These are phyloP conservation scores for Tylopilus vinaceipallidus DNA, from an alignment of 768 basidiomycete species.

Conservation along the genomic window DNA sequence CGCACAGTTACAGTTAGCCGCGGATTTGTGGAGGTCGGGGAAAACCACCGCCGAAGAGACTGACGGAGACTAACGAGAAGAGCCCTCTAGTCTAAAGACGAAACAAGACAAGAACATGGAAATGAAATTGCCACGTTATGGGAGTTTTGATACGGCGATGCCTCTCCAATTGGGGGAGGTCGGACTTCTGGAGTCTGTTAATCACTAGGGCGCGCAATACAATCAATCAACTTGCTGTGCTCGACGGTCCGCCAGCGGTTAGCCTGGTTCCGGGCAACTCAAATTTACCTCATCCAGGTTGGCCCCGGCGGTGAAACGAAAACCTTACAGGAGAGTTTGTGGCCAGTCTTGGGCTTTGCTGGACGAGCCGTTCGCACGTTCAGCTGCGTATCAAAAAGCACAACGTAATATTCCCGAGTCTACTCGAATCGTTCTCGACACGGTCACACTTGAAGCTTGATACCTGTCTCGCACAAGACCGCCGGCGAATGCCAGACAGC, in stretches of 20 bases:
- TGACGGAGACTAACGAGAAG: background rate
- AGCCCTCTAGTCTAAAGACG: background rate
- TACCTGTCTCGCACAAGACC: constrained; percentile 1
- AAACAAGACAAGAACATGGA: background rate
- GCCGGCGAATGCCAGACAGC: constrained; percentile 15
- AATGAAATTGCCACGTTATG: background rate
- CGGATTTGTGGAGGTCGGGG: constrained; percentile 19
- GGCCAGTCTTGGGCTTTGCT: no score
- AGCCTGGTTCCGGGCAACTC: background rate
- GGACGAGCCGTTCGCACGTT: constrained; percentile 12
- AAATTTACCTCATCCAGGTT: constrained; percentile 9
- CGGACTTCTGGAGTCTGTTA: no score
- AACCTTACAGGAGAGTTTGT: constrained; percentile 14
- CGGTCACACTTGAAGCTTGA: constrained; percentile 6
- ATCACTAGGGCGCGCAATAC: no score
- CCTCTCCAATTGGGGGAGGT: background rate
- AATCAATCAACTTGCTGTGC: background rate
- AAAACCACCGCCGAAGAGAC: background rate
- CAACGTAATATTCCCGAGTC: constrained; percentile 5
- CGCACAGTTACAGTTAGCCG: constrained; percentile 1
- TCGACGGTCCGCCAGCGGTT: background rate
- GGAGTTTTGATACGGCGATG: background rate
- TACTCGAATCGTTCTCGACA: constrained; percentile 15
- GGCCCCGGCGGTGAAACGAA: constrained; percentile 7
- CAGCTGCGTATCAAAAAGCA: constrained; percentile 4